Evolutionary conservation across 768 basidiomycete species (phyloP), one percentile per base, ranked within the genome.

Genomic region (Phallus indusiatus): DNA sequence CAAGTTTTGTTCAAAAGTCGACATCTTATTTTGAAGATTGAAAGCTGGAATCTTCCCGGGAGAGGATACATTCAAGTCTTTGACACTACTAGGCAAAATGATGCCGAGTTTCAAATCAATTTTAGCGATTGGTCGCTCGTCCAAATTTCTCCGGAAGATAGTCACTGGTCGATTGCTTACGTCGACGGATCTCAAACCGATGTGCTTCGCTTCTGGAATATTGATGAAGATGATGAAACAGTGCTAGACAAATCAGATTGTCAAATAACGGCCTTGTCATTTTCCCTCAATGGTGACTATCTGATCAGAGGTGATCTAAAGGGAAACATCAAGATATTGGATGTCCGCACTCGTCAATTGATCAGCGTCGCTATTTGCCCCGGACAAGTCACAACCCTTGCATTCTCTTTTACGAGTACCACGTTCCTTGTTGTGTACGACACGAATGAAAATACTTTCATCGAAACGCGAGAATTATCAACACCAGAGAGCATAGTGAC

Each of bases 261-360:
- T 2, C 2, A 42, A 14, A 14, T 14, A 4, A 42, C 4, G 2
- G 4, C 42, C 12, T n/a, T 42, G 5, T 4, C 42, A 42, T 42
- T 42, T 42, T 42, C 42, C 4, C 2, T 42, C n/a, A 42, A 2
- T n/a, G 42, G 42, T 42, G 42, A 42, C n/a, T 42, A 42, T n/a
- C n/a, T 42, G 2, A 42, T 42, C n/a, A 14, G 14, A 2, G 9
- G 42, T 42, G 42, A 42, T 42, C 2, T 12, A 12, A 42, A n/a
- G 12, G 42, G 42, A 42, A 42, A n/a, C n/a, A 42, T 64, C 46
- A 74, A 33, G 10, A 62, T 64, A 53, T 69, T 65, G 0, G 71
- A 69, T 12, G 70, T 67, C 11, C 68, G 65, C 14, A 74, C 68
- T 10, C 42, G 9, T n/a, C 42, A 42, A 28, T 28, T 28, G 28